Evolutionary conservation across 1,284 basidiomycete species (phyloP).

Genomic region (Puccinia triticina): DNA sequence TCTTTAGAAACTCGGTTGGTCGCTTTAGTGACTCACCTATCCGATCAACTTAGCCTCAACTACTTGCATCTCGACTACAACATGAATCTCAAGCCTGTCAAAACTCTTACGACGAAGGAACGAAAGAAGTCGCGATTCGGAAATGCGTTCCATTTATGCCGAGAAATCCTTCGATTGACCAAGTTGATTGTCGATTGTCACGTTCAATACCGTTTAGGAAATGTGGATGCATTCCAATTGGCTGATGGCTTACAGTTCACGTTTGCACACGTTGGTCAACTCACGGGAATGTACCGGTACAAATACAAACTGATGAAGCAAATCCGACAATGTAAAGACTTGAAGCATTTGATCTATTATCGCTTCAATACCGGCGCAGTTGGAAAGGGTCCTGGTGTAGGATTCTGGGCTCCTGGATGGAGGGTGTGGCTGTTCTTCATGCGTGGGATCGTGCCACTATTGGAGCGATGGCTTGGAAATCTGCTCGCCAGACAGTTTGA

Average conservation of each 20-base stretch:
- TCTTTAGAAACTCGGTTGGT: not conserved
- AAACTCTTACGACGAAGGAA: constrained; percentile 98
- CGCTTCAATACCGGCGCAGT: constrained; percentile 99
- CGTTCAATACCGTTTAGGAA: constrained; percentile 97
- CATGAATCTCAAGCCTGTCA: constrained; percentile 74
- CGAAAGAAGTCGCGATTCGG: constrained; percentile 99
- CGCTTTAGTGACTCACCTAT: not conserved
- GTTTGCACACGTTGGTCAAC: constrained; percentile 93
- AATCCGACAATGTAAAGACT: constrained; percentile 98
- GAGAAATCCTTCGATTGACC: constrained; percentile 94
- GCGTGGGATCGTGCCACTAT: constrained; percentile 94
- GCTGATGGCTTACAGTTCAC: constrained; percentile 98
- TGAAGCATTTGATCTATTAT: constrained; percentile 97
- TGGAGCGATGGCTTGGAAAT: constrained; percentile 98
- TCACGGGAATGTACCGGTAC: constrained; percentile 98
- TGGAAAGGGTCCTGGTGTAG: constrained; percentile 97
- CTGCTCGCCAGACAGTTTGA: constrained; percentile 97
- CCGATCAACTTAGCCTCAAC: constrained; percentile 73
- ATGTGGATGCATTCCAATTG: constrained; percentile 98
- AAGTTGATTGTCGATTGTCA: constrained; percentile 99
- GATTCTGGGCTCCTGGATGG: constrained; percentile 99
- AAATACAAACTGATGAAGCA: constrained; percentile 99
- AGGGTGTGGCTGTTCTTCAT: constrained; percentile 99
- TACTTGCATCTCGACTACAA: constrained; percentile 81
- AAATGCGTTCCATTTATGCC: constrained; percentile 96